Conservation (phyloP, 257 asterid species). For the Solanum gracilifrons region DNA sequence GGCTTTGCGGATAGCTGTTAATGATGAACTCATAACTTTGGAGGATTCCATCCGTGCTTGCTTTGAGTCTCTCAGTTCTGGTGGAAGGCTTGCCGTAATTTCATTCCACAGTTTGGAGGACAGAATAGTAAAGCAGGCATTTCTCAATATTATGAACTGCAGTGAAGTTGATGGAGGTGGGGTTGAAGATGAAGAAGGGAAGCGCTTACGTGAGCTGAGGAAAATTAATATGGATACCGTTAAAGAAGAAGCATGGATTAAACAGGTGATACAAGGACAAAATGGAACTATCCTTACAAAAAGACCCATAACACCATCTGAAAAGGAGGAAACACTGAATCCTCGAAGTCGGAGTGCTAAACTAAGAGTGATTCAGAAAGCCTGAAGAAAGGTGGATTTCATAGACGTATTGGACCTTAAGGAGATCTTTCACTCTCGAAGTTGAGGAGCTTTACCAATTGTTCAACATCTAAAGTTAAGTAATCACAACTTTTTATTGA, state of each 20-base stretch:
- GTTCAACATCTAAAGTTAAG: neutral
- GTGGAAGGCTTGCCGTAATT: conserved; percentile 92
- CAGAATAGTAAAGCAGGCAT: conserved; percentile 86
- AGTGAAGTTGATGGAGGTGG: conserved; percentile 18
- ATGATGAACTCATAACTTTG: conserved; percentile 76
- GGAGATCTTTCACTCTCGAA: neutral
- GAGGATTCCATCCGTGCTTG: conserved; percentile 55
- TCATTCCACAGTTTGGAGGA: conserved; percentile 96
- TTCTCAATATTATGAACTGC: conserved; percentile 45
- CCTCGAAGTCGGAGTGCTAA: conserved; percentile 86
- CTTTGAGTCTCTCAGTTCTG: conserved; percentile 54
- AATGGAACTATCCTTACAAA: conserved; percentile 61
- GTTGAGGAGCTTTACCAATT: neutral
- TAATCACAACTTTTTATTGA: neutral
- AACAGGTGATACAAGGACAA: conserved; percentile 50
- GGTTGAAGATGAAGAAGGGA: conserved; percentile 2
- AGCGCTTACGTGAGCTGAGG: neutral
- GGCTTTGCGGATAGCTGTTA: conserved; percentile 88
- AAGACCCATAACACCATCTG: conserved; percentile 90
- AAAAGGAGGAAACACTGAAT: conserved; percentile 69
- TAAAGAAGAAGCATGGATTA: conserved; percentile 65
- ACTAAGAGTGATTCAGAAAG: conserved; percentile 82
- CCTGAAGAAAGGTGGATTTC: conserved; percentile 12
- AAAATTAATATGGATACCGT: neutral
- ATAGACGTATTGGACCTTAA: neutral